Evolutionary conservation across 75 land plant species (phyloP).

Genomic region (Picea sitchensis): DNA sequence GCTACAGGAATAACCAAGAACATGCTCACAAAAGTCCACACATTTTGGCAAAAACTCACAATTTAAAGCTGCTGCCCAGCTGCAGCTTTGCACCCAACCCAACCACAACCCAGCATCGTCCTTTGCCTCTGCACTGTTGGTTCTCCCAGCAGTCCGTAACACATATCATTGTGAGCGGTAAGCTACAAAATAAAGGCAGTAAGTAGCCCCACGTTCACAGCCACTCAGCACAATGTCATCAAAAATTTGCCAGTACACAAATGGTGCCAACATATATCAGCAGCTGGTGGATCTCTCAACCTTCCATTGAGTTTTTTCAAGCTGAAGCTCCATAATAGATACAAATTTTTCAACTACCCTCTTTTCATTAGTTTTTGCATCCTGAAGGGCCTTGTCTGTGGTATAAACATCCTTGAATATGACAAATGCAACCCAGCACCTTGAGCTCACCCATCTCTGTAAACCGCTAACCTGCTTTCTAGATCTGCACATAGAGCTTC

Average conservation of each 20-base stretch:
- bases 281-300: constrained; percentile 83
- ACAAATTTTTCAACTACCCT: constrained; percentile 53
- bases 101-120: constrained; percentile 71
- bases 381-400: constrained; percentile 74
- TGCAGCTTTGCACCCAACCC: constrained; percentile 69
- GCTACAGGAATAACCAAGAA: constrained; percentile 70
- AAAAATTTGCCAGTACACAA: constrained; percentile 57
- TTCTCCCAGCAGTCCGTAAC: constrained; percentile 60
- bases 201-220: constrained; percentile 63
- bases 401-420: constrained; percentile 80
- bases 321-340: constrained; percentile 62
- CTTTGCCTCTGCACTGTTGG: constrained; percentile 74
- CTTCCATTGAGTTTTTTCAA: constrained; percentile 70
- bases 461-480: constrained; percentile 44
- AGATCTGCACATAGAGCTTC: constrained; percentile 41
- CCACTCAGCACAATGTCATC: constrained; percentile 44
- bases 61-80: constrained; percentile 63
- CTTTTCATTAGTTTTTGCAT: constrained; percentile 53
- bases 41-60: constrained; percentile 81
- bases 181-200: constrained; percentile 74
- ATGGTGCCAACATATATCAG: constrained; percentile 89
- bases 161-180: constrained; percentile 76
- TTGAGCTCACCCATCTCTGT: constrained; percentile 61
- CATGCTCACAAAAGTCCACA: constrained; percentile 80
- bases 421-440: constrained; percentile 91